Base-by-base conservation (phyloP, 441 rosid genomes). In the Arabidopsis lyrata region DNA sequence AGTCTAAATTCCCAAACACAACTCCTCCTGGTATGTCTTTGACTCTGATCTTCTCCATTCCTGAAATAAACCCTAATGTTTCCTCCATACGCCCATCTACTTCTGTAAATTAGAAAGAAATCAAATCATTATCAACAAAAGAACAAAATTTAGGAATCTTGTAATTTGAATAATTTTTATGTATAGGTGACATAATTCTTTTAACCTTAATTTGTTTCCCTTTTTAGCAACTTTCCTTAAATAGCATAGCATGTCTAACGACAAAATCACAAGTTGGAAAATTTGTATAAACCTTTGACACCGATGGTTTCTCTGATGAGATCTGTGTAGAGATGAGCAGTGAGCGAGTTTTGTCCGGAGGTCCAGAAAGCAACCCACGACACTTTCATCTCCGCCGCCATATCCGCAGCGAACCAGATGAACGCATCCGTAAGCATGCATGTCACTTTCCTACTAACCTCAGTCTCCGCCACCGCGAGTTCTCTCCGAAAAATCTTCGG, bases 21-120 rank as follows among this genome's bases (percentile, higher is more conserved):
- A 89, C 73, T 67, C 94, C 97, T 67, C 86, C 90, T 5, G 80
- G 92, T 72, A 85, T 68, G 70, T 91, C 96, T 24, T 67, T 32
- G 4, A 78, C 68, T 63, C 72, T 77, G 0, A 89, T 54, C 22
- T 78, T 82, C 3, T 92, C 87, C 85, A 91, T 74, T 22, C 97
- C 96, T 15, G 86, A 75, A 45, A 93, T 77, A 73, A 81, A 77
- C 50, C 78, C 56, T 57, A 85, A 75, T 8, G 72, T 35, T 29
- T 86, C 80, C 22, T 86, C 83, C 78, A 81, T 82, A 31, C 70
- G 61, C 3, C 62, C 79, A 20, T 16, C 47, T 2, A 74, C 68
- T 10, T 73, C 75, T 82, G 72, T 59, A 0, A 10, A 44, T 60
- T 29, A 41, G 1, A n/a, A 27, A 27, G 31, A 22, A 3, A 27